Base-by-base conservation (phyloP, 495 filamentous ascomycete species). In the Xylona heveae region DNA sequence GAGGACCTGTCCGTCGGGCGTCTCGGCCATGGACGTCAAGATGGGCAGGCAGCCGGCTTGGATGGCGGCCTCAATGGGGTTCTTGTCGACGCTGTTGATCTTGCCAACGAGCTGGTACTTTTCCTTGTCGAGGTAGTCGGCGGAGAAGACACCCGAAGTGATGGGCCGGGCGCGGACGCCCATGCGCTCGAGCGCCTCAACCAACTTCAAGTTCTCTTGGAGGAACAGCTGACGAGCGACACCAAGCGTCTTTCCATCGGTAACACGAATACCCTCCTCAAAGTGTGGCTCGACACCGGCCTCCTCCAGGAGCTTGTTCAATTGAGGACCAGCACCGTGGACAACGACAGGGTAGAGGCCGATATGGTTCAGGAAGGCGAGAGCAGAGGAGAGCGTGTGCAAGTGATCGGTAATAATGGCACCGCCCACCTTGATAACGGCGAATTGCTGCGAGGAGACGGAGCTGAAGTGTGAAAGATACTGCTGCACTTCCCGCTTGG, bases 391-490 rank as follows among this genome's bases (percentile, higher is more conserved):
- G 31, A 97, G 65, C 27, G 77, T 78, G 49, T 91, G 75, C 32
- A 91, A 63, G 57, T 92, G 80, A 51, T 95, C 85, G 37, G 85
- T 93, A 43, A 97, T 73, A 44, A 95, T 95, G 31, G 90, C 88
- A 31, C 88, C 88, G 15, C 88, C 88, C 32, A 97, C 90, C 62
- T 97, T 97, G 53, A 97, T 94, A 31, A 97, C 88, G 42, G 88
- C 88, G 53, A 97, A 97, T 47, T 92, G 82, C 61, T 94, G 85
- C 3, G 80, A 91, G 15, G 85, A 90, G 29, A 94, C 88, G 21
- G 84, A 93, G 35, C 75, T 88, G 63, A 97, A 97, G 49, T 94
- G 84, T 30, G 85, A 90, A 33, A 95, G 73, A 57, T 97, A 95
- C 49, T 95, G 90, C 61, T 95, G 79, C 24, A 93, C 84, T 57